Percentiles rank a stretch among this genome's conserved stretches.
Conservation (phyloP, 2,329 filamentous ascomycete genomes). For the Ophiognomonia clavigignenti-juglandacearum region DNA sequence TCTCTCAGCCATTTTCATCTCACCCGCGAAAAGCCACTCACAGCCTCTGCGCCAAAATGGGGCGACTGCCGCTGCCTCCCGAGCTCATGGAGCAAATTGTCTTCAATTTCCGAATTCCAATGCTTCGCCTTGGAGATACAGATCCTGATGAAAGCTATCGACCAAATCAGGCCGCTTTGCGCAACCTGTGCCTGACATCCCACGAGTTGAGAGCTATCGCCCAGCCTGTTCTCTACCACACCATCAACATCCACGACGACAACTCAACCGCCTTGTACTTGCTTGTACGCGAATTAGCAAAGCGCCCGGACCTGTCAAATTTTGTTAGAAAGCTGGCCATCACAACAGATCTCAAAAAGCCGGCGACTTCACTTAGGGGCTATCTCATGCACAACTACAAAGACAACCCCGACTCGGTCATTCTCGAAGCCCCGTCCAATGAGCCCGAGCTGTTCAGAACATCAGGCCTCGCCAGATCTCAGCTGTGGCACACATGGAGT, state of each 20-base stretch:
- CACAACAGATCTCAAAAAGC: background rate
- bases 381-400: no score
- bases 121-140: background rate
- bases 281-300: background rate
- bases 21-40: no score
- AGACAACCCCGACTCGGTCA: background rate
- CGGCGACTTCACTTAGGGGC: no score
- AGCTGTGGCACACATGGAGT: background rate
- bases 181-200: background rate
- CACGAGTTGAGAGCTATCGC: background rate
- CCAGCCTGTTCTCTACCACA: background rate
- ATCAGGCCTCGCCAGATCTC: background rate
- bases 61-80: background rate
- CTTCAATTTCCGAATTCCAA: background rate
- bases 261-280: background rate
- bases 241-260: background rate
- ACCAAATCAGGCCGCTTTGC: background rate
- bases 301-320: background rate
- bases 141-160: background rate
- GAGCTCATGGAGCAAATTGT: background rate
- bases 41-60: no score
- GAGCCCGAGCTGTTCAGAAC: background rate
- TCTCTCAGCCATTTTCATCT: no score
- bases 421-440: background rate
- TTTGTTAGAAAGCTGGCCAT: background rate